Percentiles rank a stretch among this genome's conserved stretches.
phyloP scores from a whole-genome alignment of 257 asterid species.

The Solanum chmielewskii region DNA sequence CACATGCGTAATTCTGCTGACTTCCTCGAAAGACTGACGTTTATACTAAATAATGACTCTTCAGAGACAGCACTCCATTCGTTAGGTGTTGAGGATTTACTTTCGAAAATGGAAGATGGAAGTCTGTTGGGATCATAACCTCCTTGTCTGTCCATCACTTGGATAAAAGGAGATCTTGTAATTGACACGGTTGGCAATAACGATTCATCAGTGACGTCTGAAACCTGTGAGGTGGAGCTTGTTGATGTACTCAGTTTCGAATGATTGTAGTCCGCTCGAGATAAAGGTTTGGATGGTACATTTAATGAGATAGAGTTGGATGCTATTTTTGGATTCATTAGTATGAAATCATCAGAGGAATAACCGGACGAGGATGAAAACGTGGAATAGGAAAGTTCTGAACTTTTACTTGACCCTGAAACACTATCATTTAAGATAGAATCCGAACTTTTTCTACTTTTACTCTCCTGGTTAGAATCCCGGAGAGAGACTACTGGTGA shows the following conservation, averaged over 20 bases:
- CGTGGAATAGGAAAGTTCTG: slow-evolving; percentile 21
- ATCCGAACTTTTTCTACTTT: slow-evolving; percentile 8
- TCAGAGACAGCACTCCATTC: slow-evolving; percentile 37
- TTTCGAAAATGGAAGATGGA: slow-evolving; percentile 18
- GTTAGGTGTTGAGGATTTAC: slow-evolving; percentile 5
- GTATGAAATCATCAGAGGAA: slow-evolving; percentile 15
- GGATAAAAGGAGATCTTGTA: slow-evolving; percentile 20
- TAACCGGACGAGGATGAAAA: slow-evolving; percentile 26
- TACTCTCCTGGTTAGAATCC: slow-evolving; percentile 11
- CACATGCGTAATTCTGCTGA: slow-evolving; percentile 15
- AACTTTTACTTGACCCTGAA: slow-evolving; percentile 4
- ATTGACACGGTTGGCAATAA: slow-evolving; percentile 4
- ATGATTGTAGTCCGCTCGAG: slow-evolving; percentile 2
- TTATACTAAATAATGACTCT: slow-evolving; percentile 38
- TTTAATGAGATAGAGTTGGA: slow-evolving; percentile 6
- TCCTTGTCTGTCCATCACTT: slow-evolving; percentile 30
- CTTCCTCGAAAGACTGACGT: slow-evolving; percentile 5
- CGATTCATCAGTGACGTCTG: not conserved
- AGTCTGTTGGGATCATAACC: slow-evolving; percentile 27
- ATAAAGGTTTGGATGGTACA: not conserved
- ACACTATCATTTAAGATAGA: not conserved
- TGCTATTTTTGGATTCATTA: slow-evolving; percentile 11
- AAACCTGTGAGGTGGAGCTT: not conserved
- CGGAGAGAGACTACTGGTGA: not conserved
- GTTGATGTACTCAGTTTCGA: not conserved